Conservation (phyloP, 331 rosid species). For the Prunus yedoensis region DNA sequence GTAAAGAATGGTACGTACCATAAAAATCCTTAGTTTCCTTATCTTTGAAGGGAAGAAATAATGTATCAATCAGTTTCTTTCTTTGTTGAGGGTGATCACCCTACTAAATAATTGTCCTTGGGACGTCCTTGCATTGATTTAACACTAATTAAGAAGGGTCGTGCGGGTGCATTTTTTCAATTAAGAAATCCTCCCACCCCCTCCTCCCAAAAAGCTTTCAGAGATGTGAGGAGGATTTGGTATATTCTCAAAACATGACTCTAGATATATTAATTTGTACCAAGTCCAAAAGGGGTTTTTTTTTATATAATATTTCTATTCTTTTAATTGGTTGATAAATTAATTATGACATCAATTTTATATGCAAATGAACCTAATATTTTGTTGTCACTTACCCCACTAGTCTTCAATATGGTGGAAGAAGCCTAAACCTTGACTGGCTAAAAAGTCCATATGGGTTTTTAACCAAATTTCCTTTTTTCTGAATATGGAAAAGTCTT, state of each 20-base stretch:
- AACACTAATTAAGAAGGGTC: slow-evolving; percentile 13
- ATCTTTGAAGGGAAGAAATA: slow-evolving; percentile 31
- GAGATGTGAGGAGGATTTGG: not conserved
- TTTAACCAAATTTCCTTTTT: slow-evolving; percentile 42
- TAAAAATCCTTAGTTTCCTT: not conserved
- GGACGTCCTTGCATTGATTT: slow-evolving; percentile 8
- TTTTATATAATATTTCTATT: no score
- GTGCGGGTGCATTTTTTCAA: not conserved
- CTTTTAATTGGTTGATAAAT: not conserved
- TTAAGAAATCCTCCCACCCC: not conserved
- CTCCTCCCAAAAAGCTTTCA: not conserved
- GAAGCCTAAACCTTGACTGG: slow-evolving; percentile 44
- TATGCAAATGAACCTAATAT: not conserved
- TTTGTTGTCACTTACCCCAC: not conserved
- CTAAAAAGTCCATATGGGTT: slow-evolving; percentile 28
- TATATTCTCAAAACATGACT: not conserved
- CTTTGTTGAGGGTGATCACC: not conserved
- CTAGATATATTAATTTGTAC: not conserved
- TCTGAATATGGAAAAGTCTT: slow-evolving; percentile 37
- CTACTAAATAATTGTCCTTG: not conserved
- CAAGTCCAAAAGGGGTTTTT: not conserved
- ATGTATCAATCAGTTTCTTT: slow-evolving; percentile 8
- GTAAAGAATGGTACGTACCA: not conserved
- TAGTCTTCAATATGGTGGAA: not conserved
- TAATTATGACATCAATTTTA: not conserved